A percentile compares a stretch with the other conserved stretches of the same genome.
Evolutionary conservation across 208 protist species (phyloP).

Genomic region (Crithidia acanthocephali): DNA sequence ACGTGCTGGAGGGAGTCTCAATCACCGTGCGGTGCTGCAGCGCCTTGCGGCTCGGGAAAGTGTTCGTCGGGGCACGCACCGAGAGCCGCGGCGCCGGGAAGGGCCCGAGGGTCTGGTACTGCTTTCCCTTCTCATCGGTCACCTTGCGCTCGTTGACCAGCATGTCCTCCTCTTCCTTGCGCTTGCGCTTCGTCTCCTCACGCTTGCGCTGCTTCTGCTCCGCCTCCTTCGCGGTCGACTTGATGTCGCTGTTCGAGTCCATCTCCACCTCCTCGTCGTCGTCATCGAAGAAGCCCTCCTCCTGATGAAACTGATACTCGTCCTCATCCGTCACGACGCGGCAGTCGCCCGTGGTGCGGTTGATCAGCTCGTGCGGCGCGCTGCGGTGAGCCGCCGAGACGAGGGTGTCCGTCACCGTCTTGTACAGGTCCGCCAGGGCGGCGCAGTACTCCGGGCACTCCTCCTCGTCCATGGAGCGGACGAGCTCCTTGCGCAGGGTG

Average conservation of each 20-base stretch:
- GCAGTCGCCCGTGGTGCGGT: slow-evolving; percentile 64
- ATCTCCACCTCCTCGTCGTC: slow-evolving; percentile 77
- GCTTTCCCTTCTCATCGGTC: slow-evolving; percentile 79
- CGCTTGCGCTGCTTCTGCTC: slow-evolving; percentile 74
- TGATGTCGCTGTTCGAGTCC: slow-evolving; percentile 57
- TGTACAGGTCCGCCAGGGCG: slow-evolving; percentile 78
- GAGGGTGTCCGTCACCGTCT: slow-evolving; percentile 83
- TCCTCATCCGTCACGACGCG: slow-evolving; percentile 86
- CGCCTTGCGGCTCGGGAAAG: slow-evolving; percentile 84
- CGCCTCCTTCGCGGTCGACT: slow-evolving; percentile 55
- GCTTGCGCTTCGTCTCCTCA: slow-evolving; percentile 77
- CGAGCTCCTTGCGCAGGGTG: slow-evolving; percentile 74
- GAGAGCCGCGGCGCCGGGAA: slow-evolving; percentile 78
- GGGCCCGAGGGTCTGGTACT: slow-evolving; percentile 77
- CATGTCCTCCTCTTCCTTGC: slow-evolving; percentile 85
- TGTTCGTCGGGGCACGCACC: slow-evolving; percentile 65
- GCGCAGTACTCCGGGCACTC: slow-evolving; percentile 72
- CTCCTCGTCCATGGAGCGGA: slow-evolving; percentile 57
- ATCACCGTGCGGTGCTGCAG: slow-evolving; percentile 82
- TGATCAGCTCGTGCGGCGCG: slow-evolving; percentile 83
- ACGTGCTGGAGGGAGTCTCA: slow-evolving; percentile 60
- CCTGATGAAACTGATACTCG: slow-evolving; percentile 73
- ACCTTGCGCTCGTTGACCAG: slow-evolving; percentile 89
- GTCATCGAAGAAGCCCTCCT: slow-evolving; percentile 76
- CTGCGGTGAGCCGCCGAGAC: slow-evolving; percentile 80